Evolutionary conservation across 2,329 filamentous ascomycete species (phyloP), one percentile per base, ranked within the genome.

Genomic region (Alternaria atra): DNA sequence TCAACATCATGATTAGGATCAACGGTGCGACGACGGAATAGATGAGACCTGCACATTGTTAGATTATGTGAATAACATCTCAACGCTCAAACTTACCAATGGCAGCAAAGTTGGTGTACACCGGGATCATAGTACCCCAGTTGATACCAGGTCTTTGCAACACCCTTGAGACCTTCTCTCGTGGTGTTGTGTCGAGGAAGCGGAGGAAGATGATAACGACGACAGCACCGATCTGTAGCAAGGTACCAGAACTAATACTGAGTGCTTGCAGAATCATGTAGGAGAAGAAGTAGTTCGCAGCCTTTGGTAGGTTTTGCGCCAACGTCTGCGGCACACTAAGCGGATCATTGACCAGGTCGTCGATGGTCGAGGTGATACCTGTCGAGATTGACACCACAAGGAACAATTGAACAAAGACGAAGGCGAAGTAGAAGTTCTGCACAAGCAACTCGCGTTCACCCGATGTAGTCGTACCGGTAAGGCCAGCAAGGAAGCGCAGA

Each of bases 261-360:
- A 98, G 85, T 0, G 94, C 93, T 73, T 98, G 95, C 9, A 99
- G 89, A 75, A 97, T 90, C 89, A 99, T 94, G 85, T 99, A 99
- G 1, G 93, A 94, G 84, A 97, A 98, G 83, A 98, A 99, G 79
- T 98, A 99, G 75, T 97, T 97, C 69, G 93, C 91, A 0, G 94
- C 90, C 68, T 88, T 91, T 2, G 95, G 95, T 5, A 99, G 82
- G 61, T 94, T 95, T 10, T 83, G 77, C 0, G 94, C 94, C 29
- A 99, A 82, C 0, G 91, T 84, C 17, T 87, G 78, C 0, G 95
- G 87, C 58, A 96, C 87, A 37, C 84, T 85, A n/a, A 82, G 80
- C 7, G 92, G 89, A 46, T 92, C 84, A 35, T 87, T 78, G 4
- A 90, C 82, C 10, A 95, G 76, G n/a, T 86, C 82, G 17, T 87